Evolutionary conservation across 495 filamentous ascomycete genomes (phyloP).

Genomic region (Hyaloscypha hepaticicola): DNA sequence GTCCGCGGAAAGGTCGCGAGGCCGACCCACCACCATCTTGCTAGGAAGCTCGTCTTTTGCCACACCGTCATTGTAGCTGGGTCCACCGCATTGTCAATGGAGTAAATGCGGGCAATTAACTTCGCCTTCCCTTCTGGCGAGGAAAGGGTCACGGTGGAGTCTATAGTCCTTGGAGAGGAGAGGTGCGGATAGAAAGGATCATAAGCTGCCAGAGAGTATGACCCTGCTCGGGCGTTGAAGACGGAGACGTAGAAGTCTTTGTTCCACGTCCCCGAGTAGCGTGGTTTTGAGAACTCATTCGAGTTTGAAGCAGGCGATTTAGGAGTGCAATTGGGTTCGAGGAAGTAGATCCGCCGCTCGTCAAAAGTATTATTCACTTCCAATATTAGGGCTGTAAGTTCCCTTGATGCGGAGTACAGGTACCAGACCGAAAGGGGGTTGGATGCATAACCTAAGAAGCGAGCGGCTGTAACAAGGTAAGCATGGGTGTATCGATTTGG

Average conservation of each 20-base stretch:
- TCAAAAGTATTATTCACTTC: conserved; percentile 81
- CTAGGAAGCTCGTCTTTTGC: conserved; percentile 48
- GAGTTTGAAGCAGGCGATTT: background rate
- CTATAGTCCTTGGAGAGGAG: conserved; percentile 39
- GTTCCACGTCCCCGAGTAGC: conserved; percentile 45
- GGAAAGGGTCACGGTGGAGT: conserved; percentile 55
- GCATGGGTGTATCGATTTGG: conserved; percentile 56
- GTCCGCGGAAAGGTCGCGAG: conserved; percentile 63
- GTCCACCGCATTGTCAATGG: conserved; percentile 47
- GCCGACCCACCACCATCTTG: conserved; percentile 61
- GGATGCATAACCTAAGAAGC: conserved; percentile 68
- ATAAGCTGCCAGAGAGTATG: conserved; percentile 52
- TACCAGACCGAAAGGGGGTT: conserved; percentile 84
- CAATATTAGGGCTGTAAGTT: conserved; percentile 65
- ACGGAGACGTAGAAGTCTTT: conserved; percentile 77
- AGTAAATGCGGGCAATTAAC: conserved; percentile 52
- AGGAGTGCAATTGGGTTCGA: conserved; percentile 32
- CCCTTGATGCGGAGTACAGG: conserved; percentile 58
- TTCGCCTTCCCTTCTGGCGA: conserved; percentile 56
- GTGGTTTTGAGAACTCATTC: background rate
- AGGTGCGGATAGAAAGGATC: conserved; percentile 51
- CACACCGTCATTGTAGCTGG: conserved; percentile 41
- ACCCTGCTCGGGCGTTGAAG: conserved; percentile 66
- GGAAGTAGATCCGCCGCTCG: conserved; percentile 65
- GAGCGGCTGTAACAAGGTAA: conserved; percentile 68